Percentiles rank a stretch among this genome's conserved stretches.
Conservation (phyloP, 2,329 filamentous ascomycete species). For the Fusarium sp. region DNA sequence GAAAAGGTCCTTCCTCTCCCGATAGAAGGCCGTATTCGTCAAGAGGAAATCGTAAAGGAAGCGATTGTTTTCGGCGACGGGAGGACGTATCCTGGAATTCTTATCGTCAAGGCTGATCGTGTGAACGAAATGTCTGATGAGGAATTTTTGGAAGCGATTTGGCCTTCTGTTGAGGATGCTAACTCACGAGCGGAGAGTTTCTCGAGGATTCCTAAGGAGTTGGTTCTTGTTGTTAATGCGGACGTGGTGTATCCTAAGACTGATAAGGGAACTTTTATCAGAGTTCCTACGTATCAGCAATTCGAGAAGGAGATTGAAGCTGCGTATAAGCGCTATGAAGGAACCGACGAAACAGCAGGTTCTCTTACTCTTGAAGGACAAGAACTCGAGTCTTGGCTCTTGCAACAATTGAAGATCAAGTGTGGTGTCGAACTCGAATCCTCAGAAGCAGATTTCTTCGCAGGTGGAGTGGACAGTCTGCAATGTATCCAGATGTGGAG, state of each 20-base stretch:
- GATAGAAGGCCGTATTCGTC: slow-evolving; percentile 65
- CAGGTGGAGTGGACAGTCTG: slow-evolving; percentile 67
- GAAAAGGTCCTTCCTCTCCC: slow-evolving; percentile 60
- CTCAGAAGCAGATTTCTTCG: slow-evolving; percentile 63
- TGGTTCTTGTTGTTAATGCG: slow-evolving; percentile 60
- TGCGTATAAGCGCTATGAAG: slow-evolving; percentile 47
- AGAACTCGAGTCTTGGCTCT: slow-evolving; percentile 50
- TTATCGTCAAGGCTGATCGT: slow-evolving; percentile 63
- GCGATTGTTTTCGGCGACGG: slow-evolving; percentile 68
- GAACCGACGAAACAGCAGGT: slow-evolving; percentile 3
- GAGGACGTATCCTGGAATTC: slow-evolving; percentile 61
- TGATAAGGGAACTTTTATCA: slow-evolving; percentile 66
- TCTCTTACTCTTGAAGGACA: not conserved
- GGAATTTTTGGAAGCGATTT: slow-evolving; percentile 60
- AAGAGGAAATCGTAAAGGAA: slow-evolving; percentile 64
- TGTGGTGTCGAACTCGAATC: slow-evolving; percentile 11
- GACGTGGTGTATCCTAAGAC: slow-evolving; percentile 60
- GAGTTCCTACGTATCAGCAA: slow-evolving; percentile 58
- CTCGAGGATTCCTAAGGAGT: slow-evolving; percentile 62
- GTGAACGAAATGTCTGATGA: slow-evolving; percentile 54
- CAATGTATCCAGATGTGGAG: slow-evolving; percentile 67
- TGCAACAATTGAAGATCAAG: slow-evolving; percentile 48
- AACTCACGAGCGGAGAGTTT: slow-evolving; percentile 64
- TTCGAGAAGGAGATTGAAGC: slow-evolving; percentile 59
- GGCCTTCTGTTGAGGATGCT: slow-evolving; percentile 61